Base-by-base conservation (phyloP, 2,329 filamentous ascomycete species). In the Fusarium sp. region DNA sequence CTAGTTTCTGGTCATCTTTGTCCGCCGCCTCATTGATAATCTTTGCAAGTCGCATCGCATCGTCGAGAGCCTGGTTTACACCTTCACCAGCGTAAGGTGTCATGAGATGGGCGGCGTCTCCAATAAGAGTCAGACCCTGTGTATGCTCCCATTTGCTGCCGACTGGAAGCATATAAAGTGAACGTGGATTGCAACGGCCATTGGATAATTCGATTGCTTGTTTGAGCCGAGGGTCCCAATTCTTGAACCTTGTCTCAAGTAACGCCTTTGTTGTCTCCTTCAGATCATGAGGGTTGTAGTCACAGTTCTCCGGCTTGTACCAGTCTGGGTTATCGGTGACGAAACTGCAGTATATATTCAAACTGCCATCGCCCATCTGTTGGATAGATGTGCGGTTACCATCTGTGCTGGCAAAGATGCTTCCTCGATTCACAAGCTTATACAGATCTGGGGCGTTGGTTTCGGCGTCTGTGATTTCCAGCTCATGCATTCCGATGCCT, bases 51-150 rank as follows among this genome's bases (percentile, higher is more conserved):
- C 82, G 75, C 64, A 85, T 74, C 10, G 87, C 83, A 74, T 90
- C 88, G 48, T 83, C 80, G 74, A 90, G 82, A 3, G 82, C 87
- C 21, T 84, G 78, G 71, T 90, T 90, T 27, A 89, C 87, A 3
- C 88, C 88, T 60, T 88, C 87, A 7, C 88, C 88, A 2, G 84
- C 85, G 66, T 85, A 87, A 1, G 86, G 85, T 1, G 84, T 83
- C 86, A 88, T 88, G 23, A 89, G 72, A 75, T 90, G 87, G 10
- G 88, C 88, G 1, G 88, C 85, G 69, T 90, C 87, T 7, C 88
- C 88, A 27, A 89, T 80, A 16, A 89, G 72, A 0, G 88, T 89
- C 7, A 86, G 72, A 1, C 87, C 86, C 8, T 78, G 74, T 20
- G 77, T 78, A 49, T 84, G 80, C 42, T 80, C 63, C 86, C 87